Evolutionary conservation across 805 yeast genomes (phyloP), one percentile per base, ranked within the genome.

Genomic region (Pichia paraexigua): DNA sequence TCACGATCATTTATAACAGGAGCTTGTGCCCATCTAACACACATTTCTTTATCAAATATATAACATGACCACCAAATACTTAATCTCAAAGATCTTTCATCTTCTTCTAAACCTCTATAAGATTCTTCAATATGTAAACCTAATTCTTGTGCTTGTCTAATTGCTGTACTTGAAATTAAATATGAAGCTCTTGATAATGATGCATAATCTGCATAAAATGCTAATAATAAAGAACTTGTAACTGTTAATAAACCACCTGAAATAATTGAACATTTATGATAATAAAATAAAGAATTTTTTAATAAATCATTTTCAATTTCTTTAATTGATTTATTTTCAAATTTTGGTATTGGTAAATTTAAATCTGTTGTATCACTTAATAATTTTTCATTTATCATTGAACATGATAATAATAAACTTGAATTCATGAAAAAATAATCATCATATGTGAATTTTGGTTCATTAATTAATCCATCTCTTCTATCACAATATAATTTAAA

Each of bases 111-210:
- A 1, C 72, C 69, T 4, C 62, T 57, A 48, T 72, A 71, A 2
- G 74, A 58, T 45, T 79, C 84, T 5, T 63, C 63, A 48, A 80
- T 65, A 56, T 83, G 79, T 8, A 85, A 66, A 0, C 87, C 87
- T 60, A 80, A 58, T 41, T 78, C 82, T 45, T 74, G 77, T 0
- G 84, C 84, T 54, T 72, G 74, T 54, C 83, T 68, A 6, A 78
- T 71, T 7, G 80, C 78, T 1, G 75, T 69, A 1, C 78, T 61
- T 5, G 72, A 60, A 18, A 79, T 56, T 47, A 71, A 65, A 49
- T 68, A 71, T 6, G 74, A 70, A 12, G 74, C 65, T 41, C 77
- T 78, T 1, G 74, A 63, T 2, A 63, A 41, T 10, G 66, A 58
- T 6, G 56, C 48, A 11, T 49, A 43, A 27, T 75, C 71, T 43